Evolutionary conservation across 2,329 filamentous ascomycete genomes (phyloP), one percentile per base, ranked within the genome.

Genomic region (Venturia asperata): DNA sequence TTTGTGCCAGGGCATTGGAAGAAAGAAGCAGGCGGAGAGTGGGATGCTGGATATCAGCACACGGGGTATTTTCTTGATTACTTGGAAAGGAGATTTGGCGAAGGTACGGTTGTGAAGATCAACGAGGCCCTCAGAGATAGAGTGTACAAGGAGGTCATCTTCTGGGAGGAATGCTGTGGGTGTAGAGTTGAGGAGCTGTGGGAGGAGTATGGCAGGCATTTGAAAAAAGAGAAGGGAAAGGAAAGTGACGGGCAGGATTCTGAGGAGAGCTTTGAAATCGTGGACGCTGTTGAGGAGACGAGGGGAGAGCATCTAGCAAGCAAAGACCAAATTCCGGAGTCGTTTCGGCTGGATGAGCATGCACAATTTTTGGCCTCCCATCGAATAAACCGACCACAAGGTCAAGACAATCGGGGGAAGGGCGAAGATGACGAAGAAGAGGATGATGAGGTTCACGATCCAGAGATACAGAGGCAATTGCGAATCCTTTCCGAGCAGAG

Each of bases 31-130:
- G 77, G 80, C 21, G 83, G 83, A 21, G 81, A 83, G n/a, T 97
- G 92, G 92, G 91, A 96, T 75, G 84, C 82, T 47, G 92, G 92
- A 0, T 97, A 97, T 76, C 88, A 97, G 78, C 85, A 89, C 69
- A 97, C 93, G 7, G 94, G 87, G 0, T 97, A 91, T 75, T 97
- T 97, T 70, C 77, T 97, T 62, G 87, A 94, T 64, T 96, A 91
- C 78, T 77, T 97, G 60, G 92, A 97, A 77, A 75, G 79, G 43
- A 81, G 81, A 61, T 89, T 77, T 68, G 81, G 81, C 1, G 68
- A 69, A n/a, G 80, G 81, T 37, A 76, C 77, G 58, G 80, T 83
- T 5, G 74, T 84, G 65, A 81, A 79, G 65, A 75, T 94, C 62
- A 84, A 95, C 71, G 87, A 86, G 71, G 83, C 82, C 68, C 75